Conservation (phyloP, 345 rosid species). For the Trapa bicornis region DNA sequence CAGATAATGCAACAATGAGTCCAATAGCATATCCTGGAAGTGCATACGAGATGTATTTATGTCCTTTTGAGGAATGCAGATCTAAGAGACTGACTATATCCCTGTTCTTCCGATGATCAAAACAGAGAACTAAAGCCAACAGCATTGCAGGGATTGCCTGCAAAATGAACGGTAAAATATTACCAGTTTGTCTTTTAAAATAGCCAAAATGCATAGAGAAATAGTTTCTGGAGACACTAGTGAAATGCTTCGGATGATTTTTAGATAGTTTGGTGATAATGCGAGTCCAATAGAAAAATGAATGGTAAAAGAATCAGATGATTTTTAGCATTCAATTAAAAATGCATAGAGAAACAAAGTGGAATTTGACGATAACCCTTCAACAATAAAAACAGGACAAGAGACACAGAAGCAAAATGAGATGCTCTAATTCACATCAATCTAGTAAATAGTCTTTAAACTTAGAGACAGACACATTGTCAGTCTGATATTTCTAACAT, state of each 20-base stretch:
- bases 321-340: too few relatives aligned
- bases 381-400: neutral
- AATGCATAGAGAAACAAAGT: too few relatives aligned
- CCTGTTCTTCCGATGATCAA: slow-evolving; percentile 76
- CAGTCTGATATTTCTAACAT: neutral
- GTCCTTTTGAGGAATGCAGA: slow-evolving; percentile 62
- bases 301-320: too few relatives aligned
- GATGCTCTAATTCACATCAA: neutral
- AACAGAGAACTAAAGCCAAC: slow-evolving; percentile 73
- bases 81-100: slow-evolving; percentile 60
- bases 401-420: neutral
- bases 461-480: neutral
- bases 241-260: too few relatives aligned
- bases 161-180: slow-evolving; percentile 7
- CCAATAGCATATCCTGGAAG: slow-evolving; percentile 87
- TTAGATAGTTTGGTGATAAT: too few relatives aligned
- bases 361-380: neutral
- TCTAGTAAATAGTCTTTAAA: neutral
- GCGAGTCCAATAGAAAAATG: too few relatives aligned
- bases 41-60: slow-evolving; percentile 82
- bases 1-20: slow-evolving; percentile 61
- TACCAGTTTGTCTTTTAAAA: neutral
- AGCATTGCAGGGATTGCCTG: slow-evolving; percentile 99
- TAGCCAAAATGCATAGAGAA: neutral
- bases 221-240: neutral